These are phyloP conservation scores for Mrakia gelida DNA, from an alignment of 768 basidiomycete genomes.

Conservation along the genomic window DNA sequence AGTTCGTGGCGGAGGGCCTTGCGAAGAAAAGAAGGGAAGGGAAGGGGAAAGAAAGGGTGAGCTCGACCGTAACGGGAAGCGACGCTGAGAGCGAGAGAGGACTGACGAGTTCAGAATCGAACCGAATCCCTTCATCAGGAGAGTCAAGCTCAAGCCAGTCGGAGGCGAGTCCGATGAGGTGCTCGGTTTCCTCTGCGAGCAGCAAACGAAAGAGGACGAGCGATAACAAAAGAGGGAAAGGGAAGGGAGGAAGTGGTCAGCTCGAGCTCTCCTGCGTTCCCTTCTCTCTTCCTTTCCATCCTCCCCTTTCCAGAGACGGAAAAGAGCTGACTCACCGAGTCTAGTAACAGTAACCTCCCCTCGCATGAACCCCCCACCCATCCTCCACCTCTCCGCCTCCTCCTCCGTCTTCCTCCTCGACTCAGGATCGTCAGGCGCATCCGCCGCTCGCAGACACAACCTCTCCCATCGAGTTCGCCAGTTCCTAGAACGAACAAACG, in stretches of 20 bases:
- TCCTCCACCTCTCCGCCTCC: constrained; percentile 81
- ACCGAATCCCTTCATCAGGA: constrained; percentile 84
- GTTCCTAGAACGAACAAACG: constrained; percentile 37
- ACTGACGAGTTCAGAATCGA: constrained; percentile 90
- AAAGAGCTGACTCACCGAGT: constrained; percentile 64
- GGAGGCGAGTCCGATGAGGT: constrained; percentile 67
- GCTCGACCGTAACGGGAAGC: constrained; percentile 2
- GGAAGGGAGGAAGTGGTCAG: neutral
- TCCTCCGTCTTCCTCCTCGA: constrained; percentile 45
- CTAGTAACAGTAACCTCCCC: constrained; percentile 87
- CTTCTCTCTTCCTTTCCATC: neutral
- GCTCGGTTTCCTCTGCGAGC: constrained; percentile 44
- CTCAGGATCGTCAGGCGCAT: constrained; percentile 43
- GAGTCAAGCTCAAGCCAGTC: constrained; percentile 96
- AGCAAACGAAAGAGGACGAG: neutral
- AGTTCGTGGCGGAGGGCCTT: constrained; percentile 92
- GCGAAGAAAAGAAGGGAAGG: neutral
- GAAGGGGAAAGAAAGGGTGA: constrained; percentile 11
- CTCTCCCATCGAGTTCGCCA: constrained; percentile 85
- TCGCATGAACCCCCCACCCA: constrained; percentile 66
- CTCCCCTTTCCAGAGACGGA: neutral
- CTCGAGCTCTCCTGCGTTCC: neutral
- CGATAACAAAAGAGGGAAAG: neutral
- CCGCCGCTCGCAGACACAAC: constrained; percentile 62
- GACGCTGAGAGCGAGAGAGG: neutral